Evolutionary conservation across 2,329 filamentous ascomycete species (phyloP), one percentile per base, ranked within the genome.

Genomic region (Colletotrichum sublineola): DNA sequence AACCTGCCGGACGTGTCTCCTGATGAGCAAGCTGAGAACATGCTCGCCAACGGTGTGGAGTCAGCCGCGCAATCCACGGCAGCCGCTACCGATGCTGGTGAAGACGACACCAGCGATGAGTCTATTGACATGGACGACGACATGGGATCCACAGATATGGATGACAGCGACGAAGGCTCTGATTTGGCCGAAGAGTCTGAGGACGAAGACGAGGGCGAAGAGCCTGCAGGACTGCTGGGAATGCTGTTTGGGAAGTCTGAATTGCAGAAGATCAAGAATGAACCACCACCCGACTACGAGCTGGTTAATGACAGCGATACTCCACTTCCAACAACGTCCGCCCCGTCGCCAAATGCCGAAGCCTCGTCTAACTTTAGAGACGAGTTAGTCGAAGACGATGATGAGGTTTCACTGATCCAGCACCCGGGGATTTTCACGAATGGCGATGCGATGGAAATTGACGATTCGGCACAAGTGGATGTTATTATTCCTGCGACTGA

Each of bases 51-150:
- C 24, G 62, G 62, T 6, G 77, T 42, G 76, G 75, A 36, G 74
- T 63, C 63, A 24, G 38, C 46, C 18, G 33, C 33, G 33, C 58
- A 64, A 9, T 48, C 29, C 4, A 66, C 58, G 29, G 7, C 44
- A 6, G 44, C 7, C 5, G 36, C 56, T 29, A n/a, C 62, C 3
- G 50, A 67, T 14, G 79, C 82, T 33, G 80, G 80, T 7, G 76
- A 80, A 53, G 84, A 85, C 55, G 89, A 90, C 11, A 90, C 86
- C 5, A 89, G 86, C 55, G 90, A 92, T 74, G 90, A 92, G 77
- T 92, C 90, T 1, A 83, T 92, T 31, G 89, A 91, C 76, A 92
- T 92, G 90, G 90, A 92, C 74, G 90, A 92, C 71, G 90, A 92
- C 68, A 81, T 91, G 75, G 89, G 88, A 3, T 90, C 89, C 3